Base-by-base conservation (phyloP, 192 early-diverging fungal genomes). In the Coemansia sp. region DNA sequence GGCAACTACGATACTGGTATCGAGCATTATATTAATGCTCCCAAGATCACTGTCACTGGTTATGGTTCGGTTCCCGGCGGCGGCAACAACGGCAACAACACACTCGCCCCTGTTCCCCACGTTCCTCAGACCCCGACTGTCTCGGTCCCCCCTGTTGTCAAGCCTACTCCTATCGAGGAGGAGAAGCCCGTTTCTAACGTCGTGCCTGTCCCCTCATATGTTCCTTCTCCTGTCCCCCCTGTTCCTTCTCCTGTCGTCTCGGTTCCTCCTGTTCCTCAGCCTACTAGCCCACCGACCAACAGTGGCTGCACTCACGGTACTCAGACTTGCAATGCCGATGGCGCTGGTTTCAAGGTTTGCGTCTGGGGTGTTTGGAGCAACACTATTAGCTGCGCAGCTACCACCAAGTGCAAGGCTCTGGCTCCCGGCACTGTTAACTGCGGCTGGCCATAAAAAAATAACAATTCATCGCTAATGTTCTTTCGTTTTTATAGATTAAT, bases 21-120 rank as follows among this genome's bases (percentile, higher is more conserved):
- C 2, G 59, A 68, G 34, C 38, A 70, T 45, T 85, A 80, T 74
- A 50, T 43, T 18, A 59, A 63, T 30, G 61, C 65, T 1, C 22
- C 59, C 3, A 11, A 15, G n/a, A 75, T 84, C 44, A 82, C 83
- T 22, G 75, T 84, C 11, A 66, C 69, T 35, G 73, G 69, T 13
- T 66, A 41, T 53, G 71, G 74, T 2, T 24, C 74, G 53, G 29
- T 44, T 59, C 27, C 53, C 6, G n/a, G 18, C 4, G 12, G 27
- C 62, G 24, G 32, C 22, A 32, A 13, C 27, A 34, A 55, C 58
- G 30, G 35, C 35, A 27, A 34, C 8, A 13, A 16, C 37, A 12
- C 65, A 49, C n/a, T 59, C 4, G 1, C 30, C 30, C 49, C 62
- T 0, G 53, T 29, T 35, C 15, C 65, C 5, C 43, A 56, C 27